A percentile compares a stretch with the other conserved stretches of the same genome.
phyloP scores from a whole-genome alignment of 106 monocot genomes.

The Cymbidium sinense region DNA sequence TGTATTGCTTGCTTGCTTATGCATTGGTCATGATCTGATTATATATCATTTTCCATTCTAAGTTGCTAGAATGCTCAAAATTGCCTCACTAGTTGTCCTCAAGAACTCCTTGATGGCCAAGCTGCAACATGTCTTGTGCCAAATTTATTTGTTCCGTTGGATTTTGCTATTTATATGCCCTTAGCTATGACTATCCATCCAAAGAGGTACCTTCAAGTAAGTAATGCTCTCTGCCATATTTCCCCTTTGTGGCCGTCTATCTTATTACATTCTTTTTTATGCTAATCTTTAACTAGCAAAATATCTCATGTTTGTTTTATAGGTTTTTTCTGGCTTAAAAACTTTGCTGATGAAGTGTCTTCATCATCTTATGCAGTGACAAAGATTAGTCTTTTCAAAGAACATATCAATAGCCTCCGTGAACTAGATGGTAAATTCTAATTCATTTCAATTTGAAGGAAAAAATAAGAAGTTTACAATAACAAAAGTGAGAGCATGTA shows the following conservation, averaged over 20 bases:
- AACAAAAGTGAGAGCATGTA: neutral
- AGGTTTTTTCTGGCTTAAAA: slow-evolving; percentile 89
- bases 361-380: slow-evolving; percentile 13
- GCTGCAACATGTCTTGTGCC: slow-evolving; percentile 64
- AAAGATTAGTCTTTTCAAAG: slow-evolving; percentile 47
- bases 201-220: slow-evolving; percentile 81
- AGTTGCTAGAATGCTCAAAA: slow-evolving; percentile 65
- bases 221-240: slow-evolving; percentile 5
- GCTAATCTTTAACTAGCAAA: neutral
- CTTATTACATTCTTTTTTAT: neutral
- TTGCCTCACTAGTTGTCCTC: slow-evolving; percentile 46
- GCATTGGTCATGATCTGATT: neutral
- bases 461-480: neutral
- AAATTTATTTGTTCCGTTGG: slow-evolving; percentile 44
- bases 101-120: slow-evolving; percentile 48
- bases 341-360: slow-evolving; percentile 39
- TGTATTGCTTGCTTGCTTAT: neutral
- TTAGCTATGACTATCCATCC: slow-evolving; percentile 74
- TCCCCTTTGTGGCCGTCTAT: neutral
- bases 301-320: slow-evolving; percentile 9
- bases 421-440: slow-evolving; percentile 53
- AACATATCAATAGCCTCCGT: slow-evolving; percentile 40
- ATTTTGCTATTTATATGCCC: slow-evolving; percentile 84
- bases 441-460: neutral
- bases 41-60: slow-evolving; percentile 2